phyloP scores from a whole-genome alignment of 2,329 filamentous ascomycete genomes.

The Fusarium illudens region DNA sequence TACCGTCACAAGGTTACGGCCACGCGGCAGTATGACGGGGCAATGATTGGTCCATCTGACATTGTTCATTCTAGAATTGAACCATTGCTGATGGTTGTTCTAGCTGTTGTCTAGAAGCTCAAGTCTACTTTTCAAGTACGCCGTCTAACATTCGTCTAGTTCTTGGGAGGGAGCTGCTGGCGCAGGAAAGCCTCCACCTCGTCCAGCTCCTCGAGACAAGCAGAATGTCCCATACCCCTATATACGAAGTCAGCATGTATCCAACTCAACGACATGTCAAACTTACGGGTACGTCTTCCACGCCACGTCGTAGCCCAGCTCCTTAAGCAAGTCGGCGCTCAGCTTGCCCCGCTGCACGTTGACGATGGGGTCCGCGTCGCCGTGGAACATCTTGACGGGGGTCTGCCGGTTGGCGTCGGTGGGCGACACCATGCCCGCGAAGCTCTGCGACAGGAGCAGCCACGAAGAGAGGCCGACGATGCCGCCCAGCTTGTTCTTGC shows the following conservation, averaged over 20 bases:
- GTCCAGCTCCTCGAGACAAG: constrained; percentile 80
- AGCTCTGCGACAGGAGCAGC: constrained; percentile 68
- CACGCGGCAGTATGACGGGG: constrained; percentile 11
- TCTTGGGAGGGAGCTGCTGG: constrained; percentile 52
- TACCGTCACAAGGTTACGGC: constrained; percentile 24
- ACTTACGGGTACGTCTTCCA: constrained; percentile 79
- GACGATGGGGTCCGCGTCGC: constrained; percentile 79
- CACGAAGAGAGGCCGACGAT: constrained; percentile 88
- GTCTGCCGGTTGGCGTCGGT: constrained; percentile 69
- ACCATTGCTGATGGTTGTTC: neutral
- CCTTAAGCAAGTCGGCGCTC: constrained; percentile 73
- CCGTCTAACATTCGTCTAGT: constrained; percentile 6
- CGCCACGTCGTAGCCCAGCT: constrained; percentile 75
- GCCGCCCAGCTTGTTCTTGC: constrained; percentile 78
- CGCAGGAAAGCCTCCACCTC: constrained; percentile 73
- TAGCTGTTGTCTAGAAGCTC: neutral
- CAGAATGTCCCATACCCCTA: constrained; percentile 77
- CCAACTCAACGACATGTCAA: neutral
- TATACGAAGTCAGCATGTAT: constrained; percentile 12
- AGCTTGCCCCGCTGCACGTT: constrained; percentile 71
- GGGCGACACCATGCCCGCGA: constrained; percentile 52
- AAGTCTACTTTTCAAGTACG: neutral
- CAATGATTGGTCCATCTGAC: constrained; percentile 14
- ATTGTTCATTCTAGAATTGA: too few species aligned
- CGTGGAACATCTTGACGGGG: constrained; percentile 89